A percentile compares a stretch with the other conserved stretches of the same genome.
Conservation (phyloP, 2,329 filamentous ascomycete genomes). For the Cordyceps sp. region DNA sequence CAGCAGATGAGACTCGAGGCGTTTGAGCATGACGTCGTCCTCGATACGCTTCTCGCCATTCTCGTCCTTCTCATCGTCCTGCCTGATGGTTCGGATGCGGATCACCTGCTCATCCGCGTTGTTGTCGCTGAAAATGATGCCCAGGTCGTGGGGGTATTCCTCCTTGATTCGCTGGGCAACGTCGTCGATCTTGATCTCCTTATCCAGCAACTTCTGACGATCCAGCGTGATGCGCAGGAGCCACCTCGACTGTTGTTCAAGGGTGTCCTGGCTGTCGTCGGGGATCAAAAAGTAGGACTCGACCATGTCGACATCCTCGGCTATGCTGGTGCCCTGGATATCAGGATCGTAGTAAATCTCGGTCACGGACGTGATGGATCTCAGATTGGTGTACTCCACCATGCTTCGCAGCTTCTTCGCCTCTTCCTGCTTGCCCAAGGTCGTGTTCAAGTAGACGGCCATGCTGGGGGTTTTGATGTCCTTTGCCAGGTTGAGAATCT, state of each 20-base stretch:
- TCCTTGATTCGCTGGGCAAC: conserved; percentile 82
- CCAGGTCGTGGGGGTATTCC: conserved; percentile 69
- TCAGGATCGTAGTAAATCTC: conserved; percentile 98
- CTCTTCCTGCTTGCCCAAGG: conserved; percentile 52
- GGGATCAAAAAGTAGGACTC: conserved; percentile 94
- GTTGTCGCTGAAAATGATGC: conserved; percentile 93
- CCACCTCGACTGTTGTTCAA: conserved; percentile 80
- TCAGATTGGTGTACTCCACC: conserved; percentile 88
- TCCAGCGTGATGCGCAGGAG: conserved; percentile 84
- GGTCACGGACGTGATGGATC: conserved; percentile 77
- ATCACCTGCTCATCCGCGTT: conserved; percentile 93
- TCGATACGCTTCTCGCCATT: conserved; percentile 46
- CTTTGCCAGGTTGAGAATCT: conserved; percentile 93
- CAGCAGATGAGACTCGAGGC: conserved; percentile 78
- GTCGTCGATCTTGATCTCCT: conserved; percentile 78
- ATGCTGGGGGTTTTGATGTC: conserved; percentile 99
- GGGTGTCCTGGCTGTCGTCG: conserved; percentile 47
- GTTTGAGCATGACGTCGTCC: conserved; percentile 85
- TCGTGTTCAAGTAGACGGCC: conserved; percentile 66
- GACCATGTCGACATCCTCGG: conserved; percentile 82
- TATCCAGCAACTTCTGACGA: conserved; percentile 88
- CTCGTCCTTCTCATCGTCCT: conserved; percentile 57
- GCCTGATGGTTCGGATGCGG: conserved; percentile 66
- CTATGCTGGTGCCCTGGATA: conserved; percentile 69
- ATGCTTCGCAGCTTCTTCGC: conserved; percentile 75